Evolutionary conservation across 164 flowering plant genomes (phyloP).

Genomic region (Nelumbo lutea): DNA sequence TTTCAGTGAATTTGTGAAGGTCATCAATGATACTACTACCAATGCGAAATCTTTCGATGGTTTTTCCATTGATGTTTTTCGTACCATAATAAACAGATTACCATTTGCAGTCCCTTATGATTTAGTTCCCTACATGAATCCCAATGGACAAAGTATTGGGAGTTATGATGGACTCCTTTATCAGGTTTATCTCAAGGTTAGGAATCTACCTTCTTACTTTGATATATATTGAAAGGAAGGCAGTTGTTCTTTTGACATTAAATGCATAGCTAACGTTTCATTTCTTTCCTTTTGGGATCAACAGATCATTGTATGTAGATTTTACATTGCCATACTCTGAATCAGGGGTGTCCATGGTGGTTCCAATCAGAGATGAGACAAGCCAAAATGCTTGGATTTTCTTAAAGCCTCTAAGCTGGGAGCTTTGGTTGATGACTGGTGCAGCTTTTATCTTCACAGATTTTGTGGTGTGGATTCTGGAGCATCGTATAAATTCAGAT

Average conservation of each 20-base stretch:
- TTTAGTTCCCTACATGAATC: constrained; percentile 19
- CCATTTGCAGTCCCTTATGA: constrained; percentile 22
- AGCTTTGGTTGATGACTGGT: constrained; percentile 35
- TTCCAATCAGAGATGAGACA: constrained; percentile 20
- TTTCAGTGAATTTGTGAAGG: constrained; percentile 19
- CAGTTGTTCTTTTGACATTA: neutral
- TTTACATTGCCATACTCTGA: constrained; percentile 43
- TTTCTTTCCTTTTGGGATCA: neutral
- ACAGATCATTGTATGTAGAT: constrained; percentile 39
- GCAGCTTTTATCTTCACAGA: constrained; percentile 37
- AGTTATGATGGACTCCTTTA: constrained; percentile 23
- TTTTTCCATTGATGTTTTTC: constrained; percentile 24
- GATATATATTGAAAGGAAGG: no score
- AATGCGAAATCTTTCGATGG: constrained; percentile 13
- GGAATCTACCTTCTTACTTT: neutral
- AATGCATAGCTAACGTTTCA: neutral
- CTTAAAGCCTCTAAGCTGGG: constrained; percentile 36
- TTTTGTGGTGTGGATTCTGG: constrained; percentile 49
- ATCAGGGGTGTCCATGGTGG: constrained; percentile 43
- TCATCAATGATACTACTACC: constrained; percentile 8
- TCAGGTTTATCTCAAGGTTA: constrained; percentile 33
- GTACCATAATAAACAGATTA: constrained; percentile 13
- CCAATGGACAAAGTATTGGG: constrained; percentile 15
- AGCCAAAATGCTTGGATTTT: constrained; percentile 32
- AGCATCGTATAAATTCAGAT: constrained; percentile 39